Conservation (phyloP, 306 rosid species). For the Urtica urens region DNA sequence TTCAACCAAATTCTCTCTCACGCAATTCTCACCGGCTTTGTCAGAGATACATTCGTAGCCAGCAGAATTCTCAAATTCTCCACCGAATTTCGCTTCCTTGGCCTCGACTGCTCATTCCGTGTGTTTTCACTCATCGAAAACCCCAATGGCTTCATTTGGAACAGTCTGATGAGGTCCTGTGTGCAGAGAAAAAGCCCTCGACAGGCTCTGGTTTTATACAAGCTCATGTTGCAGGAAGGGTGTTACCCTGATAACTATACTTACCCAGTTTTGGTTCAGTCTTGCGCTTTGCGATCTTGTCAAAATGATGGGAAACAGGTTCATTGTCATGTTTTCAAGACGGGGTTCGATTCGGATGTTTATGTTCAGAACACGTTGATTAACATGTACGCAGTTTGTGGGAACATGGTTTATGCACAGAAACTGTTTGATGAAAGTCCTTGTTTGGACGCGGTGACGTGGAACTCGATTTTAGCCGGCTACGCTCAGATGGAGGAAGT, state of each 20-base stretch:
- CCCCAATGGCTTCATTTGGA: slow-evolving; percentile 63
- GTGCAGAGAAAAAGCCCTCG: slow-evolving; percentile 37
- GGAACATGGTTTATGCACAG: slow-evolving; percentile 42
- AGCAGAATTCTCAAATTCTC: slow-evolving; percentile 52
- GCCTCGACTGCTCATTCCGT: slow-evolving; percentile 27
- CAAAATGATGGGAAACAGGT: slow-evolving; percentile 49
- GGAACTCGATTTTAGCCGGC: slow-evolving; percentile 73
- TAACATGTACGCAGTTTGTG: slow-evolving; percentile 47
- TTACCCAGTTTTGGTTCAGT: slow-evolving; percentile 49
- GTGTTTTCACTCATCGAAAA: slow-evolving; percentile 42
- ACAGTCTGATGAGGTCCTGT: slow-evolving; percentile 58
- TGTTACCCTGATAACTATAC: slow-evolving; percentile 41
- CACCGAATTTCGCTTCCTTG: slow-evolving; percentile 26
- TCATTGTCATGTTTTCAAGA: slow-evolving; percentile 39
- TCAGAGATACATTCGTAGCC: slow-evolving; percentile 56
- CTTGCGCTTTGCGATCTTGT: slow-evolving; percentile 36
- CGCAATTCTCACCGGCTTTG: slow-evolving; percentile 49
- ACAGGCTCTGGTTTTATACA: slow-evolving; percentile 26
- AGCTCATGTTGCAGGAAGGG: slow-evolving; percentile 20
- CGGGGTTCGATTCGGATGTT: slow-evolving; percentile 46
- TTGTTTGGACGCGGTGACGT: slow-evolving; percentile 50
- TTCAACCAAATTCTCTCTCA: slow-evolving; percentile 50
- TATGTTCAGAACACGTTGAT: slow-evolving; percentile 68
- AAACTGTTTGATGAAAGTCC: slow-evolving; percentile 60
- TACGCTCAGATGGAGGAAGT: slow-evolving; percentile 41